Evolutionary conservation across 768 basidiomycete species (phyloP).

Genomic region (Boletus huronensis): DNA sequence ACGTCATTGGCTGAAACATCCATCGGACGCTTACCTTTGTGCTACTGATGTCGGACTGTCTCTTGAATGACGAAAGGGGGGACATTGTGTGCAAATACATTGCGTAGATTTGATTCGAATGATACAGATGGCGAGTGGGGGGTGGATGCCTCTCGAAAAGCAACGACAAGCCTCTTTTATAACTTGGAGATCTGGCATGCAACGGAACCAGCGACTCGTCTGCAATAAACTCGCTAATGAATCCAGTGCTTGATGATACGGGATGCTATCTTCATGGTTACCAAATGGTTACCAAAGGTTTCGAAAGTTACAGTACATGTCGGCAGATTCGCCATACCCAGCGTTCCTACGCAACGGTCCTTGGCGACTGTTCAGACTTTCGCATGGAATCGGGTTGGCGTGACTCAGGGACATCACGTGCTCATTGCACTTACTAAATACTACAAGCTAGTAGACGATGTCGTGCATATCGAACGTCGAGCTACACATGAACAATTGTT

Average conservation of each 20-base stretch:
- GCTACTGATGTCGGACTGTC: conserved; percentile 20
- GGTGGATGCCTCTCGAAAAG: neutral
- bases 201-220: neutral
- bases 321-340: no score
- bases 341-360: no score
- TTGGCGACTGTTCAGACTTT: no score
- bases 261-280: no score
- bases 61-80: conserved; percentile 7
- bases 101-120: neutral
- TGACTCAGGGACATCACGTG: no score
- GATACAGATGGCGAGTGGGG: neutral
- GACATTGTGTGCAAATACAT: conserved; percentile 10
- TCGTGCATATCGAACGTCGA: neutral
- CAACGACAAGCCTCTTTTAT: conserved; percentile 16
- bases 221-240: no score
- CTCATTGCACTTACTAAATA: no score
- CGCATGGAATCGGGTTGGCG: no score
- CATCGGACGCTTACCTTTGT: conserved; percentile 14
- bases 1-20: neutral
- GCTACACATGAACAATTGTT: neutral
- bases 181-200: neutral
- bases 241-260: no score
- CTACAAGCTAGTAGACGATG: neutral
- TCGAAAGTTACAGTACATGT: no score
- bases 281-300: no score